Evolutionary conservation across 345 rosid genomes (phyloP).

Genomic region (Ceriops decandra): DNA sequence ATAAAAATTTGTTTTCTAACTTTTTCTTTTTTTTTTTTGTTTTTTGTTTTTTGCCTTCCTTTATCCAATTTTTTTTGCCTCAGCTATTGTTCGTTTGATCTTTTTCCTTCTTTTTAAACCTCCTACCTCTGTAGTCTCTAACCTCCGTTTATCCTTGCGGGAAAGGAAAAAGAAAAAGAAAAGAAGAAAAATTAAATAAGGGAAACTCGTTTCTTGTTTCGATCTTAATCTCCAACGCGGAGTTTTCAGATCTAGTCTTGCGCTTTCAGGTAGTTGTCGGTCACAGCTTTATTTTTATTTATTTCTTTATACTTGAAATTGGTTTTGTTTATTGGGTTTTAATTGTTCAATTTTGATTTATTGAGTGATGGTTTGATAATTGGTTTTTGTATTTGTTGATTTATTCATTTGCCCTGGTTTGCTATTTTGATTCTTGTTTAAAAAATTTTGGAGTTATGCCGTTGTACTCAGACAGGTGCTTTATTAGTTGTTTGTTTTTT

Average conservation of each 20-base stretch:
- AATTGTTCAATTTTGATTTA: neutral
- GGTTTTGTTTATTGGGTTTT: neutral
- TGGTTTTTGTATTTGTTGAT: neutral
- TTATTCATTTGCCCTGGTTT: neutral
- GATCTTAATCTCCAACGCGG: neutral
- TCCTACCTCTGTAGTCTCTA: too few species aligned
- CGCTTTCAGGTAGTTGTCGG: conserved; percentile 6
- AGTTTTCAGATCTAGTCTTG: neutral
- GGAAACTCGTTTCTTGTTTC: neutral
- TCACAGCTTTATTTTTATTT: neutral
- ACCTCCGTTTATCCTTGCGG: too few species aligned
- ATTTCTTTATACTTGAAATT: neutral
- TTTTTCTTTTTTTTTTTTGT: too few species aligned
- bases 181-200: neutral
- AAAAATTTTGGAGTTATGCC: neutral
- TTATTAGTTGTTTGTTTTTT: neutral
- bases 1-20: too few species aligned
- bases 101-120: neutral
- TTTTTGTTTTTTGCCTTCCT: neutral
- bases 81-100: neutral
- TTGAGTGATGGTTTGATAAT: neutral
- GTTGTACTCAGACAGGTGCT: neutral
- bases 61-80: neutral
- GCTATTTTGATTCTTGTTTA: neutral
- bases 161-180: neutral